Base-by-base conservation (phyloP, 768 basidiomycete species). In the Collybia sp. region DNA sequence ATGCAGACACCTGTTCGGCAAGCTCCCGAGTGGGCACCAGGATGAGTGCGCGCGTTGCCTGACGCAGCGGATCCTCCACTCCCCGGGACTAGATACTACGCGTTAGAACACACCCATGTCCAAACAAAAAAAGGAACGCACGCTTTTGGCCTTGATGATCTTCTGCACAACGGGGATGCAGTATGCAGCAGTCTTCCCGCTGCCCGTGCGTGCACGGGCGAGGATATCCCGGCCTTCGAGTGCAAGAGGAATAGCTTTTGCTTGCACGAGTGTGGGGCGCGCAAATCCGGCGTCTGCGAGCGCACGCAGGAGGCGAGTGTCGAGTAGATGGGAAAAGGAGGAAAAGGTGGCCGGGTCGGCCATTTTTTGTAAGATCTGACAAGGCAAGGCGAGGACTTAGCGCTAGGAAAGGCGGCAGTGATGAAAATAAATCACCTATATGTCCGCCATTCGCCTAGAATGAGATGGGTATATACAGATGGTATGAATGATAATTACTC, bases 151-250 rank as follows among this genome's bases (percentile, higher is more conserved):
- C 50, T 73, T 79, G 44, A 97, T 58, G 17, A 98, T 83, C 63
- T 92, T 94, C 62, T 98, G 93, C 0, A 91, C 71, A 18, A 94
- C 68, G 0, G 96, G 96, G 9, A 98, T 75, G 55, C 89, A 91
- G 62, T 99, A 99, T 2, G 96, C 93, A 3, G 88, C 91, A 0
- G 96, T 99, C 71, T 99, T 99, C 18, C 96, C 96, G 47, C 90
- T 93, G 13, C 96, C 96, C 2, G 96, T 99, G 30, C 91, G 79
- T 2, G 96, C 95, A 38, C 91, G 80, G 15, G 94, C 95, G 30
- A 99, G 81, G 44, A 99, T 88, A 63, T 99, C 96, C 30, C 76
- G 72, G 53, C 85, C 83, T 63, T 93, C 88, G 30, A 99, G 76
- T 1, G 94, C 92, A 13, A 95, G 76, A 1, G 95, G 94, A 40